Conservation (phyloP, 1,139 yeast species). For the Diutina rugosa region DNA sequence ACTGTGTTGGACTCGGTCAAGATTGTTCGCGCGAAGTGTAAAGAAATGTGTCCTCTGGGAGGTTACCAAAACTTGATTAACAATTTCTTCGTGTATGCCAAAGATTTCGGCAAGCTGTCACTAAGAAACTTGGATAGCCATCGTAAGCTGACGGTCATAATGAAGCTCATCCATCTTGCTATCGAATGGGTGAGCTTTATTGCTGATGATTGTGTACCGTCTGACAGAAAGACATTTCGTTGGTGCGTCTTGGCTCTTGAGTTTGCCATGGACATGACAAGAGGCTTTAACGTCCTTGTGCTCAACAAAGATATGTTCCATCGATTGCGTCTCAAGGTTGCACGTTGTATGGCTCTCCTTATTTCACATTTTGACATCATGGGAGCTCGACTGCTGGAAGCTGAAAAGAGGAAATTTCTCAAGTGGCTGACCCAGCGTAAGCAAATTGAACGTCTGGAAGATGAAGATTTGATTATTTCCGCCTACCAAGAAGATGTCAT, state of each 20-base stretch:
- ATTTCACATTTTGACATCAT: constrained; percentile 95
- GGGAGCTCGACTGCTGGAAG: constrained; percentile 93
- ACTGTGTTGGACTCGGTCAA: constrained; percentile 55
- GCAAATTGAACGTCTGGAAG: constrained; percentile 37
- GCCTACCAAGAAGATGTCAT: constrained; percentile 48
- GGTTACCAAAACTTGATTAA: constrained; percentile 64
- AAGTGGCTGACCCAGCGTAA: constrained; percentile 39
- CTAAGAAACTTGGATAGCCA: constrained; percentile 51
- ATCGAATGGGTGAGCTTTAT: constrained; percentile 89
- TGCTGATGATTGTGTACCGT: constrained; percentile 89
- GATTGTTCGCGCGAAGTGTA: constrained; percentile 34
- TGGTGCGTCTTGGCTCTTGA: constrained; percentile 96
- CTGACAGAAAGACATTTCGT: constrained; percentile 80
- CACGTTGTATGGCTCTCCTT: constrained; percentile 86
- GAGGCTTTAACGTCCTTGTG: constrained; percentile 79
- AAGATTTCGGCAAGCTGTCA: constrained; percentile 74
- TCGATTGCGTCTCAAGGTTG: constrained; percentile 66
- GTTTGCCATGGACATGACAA: constrained; percentile 90
- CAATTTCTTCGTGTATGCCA: constrained; percentile 63
- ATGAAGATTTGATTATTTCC: constrained; percentile 46
- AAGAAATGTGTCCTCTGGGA: constrained; percentile 28
- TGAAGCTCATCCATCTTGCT: constrained; percentile 62
- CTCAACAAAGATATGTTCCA: constrained; percentile 68
- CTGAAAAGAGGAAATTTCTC: constrained; percentile 44
- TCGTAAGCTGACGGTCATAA: constrained; percentile 56